Conservation (phyloP, 345 rosid species). For the Leavenworthia alabamica region DNA sequence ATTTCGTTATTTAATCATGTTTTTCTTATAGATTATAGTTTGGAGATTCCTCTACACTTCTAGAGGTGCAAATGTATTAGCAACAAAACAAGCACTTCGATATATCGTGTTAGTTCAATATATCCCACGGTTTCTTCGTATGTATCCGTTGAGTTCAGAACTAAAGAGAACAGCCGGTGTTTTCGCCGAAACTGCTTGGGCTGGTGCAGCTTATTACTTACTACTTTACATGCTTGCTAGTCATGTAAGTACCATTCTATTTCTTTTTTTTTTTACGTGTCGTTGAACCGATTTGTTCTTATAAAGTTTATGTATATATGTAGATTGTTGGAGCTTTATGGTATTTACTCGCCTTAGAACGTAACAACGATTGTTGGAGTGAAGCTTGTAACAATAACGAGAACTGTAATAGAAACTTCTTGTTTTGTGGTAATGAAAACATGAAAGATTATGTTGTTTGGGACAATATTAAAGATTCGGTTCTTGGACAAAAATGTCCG, state of each 20-base stretch:
- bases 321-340: slow-evolving; percentile 96
- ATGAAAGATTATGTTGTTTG: slow-evolving; percentile 50
- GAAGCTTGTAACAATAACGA: slow-evolving; percentile 30
- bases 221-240: slow-evolving; percentile 94
- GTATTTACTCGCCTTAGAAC: slow-evolving; percentile 83
- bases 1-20: no score
- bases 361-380: slow-evolving; percentile 79
- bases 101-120: slow-evolving; percentile 69
- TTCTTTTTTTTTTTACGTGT: no score
- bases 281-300: not conserved
- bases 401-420: slow-evolving; percentile 39
- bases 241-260: slow-evolving; percentile 56
- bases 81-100: slow-evolving; percentile 74
- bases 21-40: slow-evolving; percentile 61
- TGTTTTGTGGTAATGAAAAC: slow-evolving; percentile 66
- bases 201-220: slow-evolving; percentile 94
- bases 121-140: slow-evolving; percentile 65
- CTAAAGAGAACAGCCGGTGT: slow-evolving; percentile 90
- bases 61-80: slow-evolving; percentile 63
- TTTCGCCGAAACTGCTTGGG: slow-evolving; percentile 96
- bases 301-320: not conserved
- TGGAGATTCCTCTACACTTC: slow-evolving; percentile 75
- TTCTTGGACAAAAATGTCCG: slow-evolving; percentile 36
- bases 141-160: slow-evolving; percentile 71
- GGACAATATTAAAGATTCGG: slow-evolving; percentile 23